Evolutionary conservation across 306 rosid genomes (phyloP).

Genomic region (Trichosanthes truncata): DNA sequence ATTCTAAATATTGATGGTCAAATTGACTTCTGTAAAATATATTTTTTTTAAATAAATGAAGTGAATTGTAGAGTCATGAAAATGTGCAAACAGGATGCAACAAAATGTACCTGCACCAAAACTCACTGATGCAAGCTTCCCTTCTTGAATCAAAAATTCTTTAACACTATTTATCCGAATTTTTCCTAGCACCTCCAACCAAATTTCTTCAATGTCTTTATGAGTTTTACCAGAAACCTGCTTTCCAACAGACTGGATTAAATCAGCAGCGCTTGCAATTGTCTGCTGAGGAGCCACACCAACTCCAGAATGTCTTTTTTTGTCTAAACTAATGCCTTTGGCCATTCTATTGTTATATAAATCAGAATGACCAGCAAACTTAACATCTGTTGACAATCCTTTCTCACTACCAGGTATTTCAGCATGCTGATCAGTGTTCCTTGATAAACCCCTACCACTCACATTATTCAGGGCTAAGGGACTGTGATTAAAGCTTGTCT

Average conservation of each 20-base stretch:
- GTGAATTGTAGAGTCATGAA: neutral
- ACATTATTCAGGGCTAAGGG: slow-evolving; percentile 47
- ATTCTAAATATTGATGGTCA: neutral
- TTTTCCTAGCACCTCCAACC: slow-evolving; percentile 81
- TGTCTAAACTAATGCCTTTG: slow-evolving; percentile 40
- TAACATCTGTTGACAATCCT: slow-evolving; percentile 40
- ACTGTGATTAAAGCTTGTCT: slow-evolving; percentile 73
- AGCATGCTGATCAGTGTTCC: slow-evolving; percentile 36
- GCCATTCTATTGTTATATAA: slow-evolving; percentile 15
- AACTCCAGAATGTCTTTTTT: slow-evolving; percentile 35
- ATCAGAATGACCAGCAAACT: slow-evolving; percentile 49
- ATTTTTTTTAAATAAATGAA: neutral
- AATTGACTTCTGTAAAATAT: neutral
- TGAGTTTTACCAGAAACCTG: slow-evolving; percentile 33
- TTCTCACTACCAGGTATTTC: slow-evolving; percentile 31
- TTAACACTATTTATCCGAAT: slow-evolving; percentile 53
- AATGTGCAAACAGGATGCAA: slow-evolving; percentile 2
- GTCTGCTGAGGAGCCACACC: slow-evolving; percentile 41
- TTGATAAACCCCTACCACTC: slow-evolving; percentile 29
- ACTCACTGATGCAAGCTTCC: slow-evolving; percentile 72
- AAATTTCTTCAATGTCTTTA: slow-evolving; percentile 65
- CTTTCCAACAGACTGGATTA: slow-evolving; percentile 32
- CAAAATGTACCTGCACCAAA: slow-evolving; percentile 71
- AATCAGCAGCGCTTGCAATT: slow-evolving; percentile 22
- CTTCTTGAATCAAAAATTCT: slow-evolving; percentile 74